Percentiles rank a stretch among this genome's conserved stretches.
Conservation (phyloP, 306 rosid species). For the Urtica urens region DNA sequence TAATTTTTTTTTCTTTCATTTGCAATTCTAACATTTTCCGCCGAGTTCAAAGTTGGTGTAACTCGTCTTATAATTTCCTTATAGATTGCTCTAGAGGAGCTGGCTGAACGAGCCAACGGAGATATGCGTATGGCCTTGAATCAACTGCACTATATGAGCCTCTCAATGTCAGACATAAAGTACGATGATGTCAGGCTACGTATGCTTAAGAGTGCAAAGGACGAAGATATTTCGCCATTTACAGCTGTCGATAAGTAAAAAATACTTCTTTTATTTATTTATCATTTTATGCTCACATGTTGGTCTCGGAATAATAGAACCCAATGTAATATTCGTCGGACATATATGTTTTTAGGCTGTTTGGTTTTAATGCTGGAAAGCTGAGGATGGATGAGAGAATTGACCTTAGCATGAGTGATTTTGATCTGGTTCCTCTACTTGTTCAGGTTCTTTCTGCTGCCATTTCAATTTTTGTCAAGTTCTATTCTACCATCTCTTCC, state of each 20-base stretch:
- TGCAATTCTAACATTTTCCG: neutral
- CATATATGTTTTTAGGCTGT: conserved; percentile 51
- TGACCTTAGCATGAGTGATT: conserved; percentile 88
- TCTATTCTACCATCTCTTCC: neutral
- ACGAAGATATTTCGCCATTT: conserved; percentile 94
- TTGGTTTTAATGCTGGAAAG: conserved; percentile 69
- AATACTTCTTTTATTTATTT: too few relatives aligned
- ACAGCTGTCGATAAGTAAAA: conserved; percentile 98
- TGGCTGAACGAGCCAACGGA: conserved; percentile 87
- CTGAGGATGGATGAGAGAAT: conserved; percentile 79
- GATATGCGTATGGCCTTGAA: conserved; percentile 96
- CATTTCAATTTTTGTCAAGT: neutral
- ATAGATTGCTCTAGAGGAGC: conserved; percentile 91
- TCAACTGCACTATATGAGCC: conserved; percentile 89
- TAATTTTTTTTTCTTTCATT: neutral
- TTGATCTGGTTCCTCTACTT: conserved; percentile 85
- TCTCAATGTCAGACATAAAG: conserved; percentile 70
- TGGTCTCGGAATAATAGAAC: conserved; percentile 2
- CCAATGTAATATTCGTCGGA: conserved; percentile 8
- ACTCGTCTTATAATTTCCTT: neutral
- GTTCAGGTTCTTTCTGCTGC: conserved; percentile 48
- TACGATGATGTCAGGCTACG: conserved; percentile 80
- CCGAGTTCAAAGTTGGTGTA: neutral
- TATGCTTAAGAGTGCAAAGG: conserved; percentile 58
- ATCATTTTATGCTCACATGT: neutral